Conservation (phyloP, 2,329 filamentous ascomycete species). For the Fusarium sp. region DNA sequence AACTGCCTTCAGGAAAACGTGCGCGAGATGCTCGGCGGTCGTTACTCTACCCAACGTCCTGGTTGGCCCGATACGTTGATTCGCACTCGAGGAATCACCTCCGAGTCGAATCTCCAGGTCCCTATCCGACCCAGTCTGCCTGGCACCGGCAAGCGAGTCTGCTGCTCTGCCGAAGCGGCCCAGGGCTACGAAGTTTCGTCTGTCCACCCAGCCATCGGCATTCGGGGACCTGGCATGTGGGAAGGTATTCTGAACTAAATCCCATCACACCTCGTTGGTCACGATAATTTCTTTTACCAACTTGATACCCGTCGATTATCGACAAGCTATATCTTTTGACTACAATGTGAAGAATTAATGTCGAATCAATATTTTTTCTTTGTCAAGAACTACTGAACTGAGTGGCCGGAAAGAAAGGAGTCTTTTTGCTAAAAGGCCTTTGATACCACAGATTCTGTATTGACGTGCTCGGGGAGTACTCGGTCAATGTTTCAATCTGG, state of each 20-base stretch:
- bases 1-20: constrained; percentile 74
- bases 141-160: constrained; percentile 71
- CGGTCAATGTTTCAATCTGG: constrained; percentile 49
- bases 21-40: constrained; percentile 66
- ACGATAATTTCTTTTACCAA: constrained; percentile 34
- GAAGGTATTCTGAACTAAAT: constrained; percentile 68
- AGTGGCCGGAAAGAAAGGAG: constrained; percentile 46
- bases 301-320: constrained; percentile 36
- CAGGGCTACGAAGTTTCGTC: constrained; percentile 59
- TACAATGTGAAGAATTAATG: constrained; percentile 43
- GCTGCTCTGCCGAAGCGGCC: constrained; percentile 70
- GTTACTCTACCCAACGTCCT: constrained; percentile 45
- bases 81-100: constrained; percentile 47
- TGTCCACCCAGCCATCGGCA: constrained; percentile 61
- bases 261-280: constrained; percentile 29
- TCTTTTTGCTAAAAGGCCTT: constrained; percentile 47
- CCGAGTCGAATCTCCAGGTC: constrained; percentile 51
- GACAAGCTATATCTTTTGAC: constrained; percentile 35
- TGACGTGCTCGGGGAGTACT: constrained; percentile 48
- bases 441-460: constrained; percentile 47
- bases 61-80: constrained; percentile 54
- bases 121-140: constrained; percentile 56
- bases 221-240: constrained; percentile 73
- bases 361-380: constrained; percentile 45
- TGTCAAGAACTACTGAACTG: constrained; percentile 43